Percentiles rank a stretch among this genome's conserved stretches.
Evolutionary conservation across 2,329 filamentous ascomycete genomes (phyloP).

Genomic region (Fusarium brachygibbosum): DNA sequence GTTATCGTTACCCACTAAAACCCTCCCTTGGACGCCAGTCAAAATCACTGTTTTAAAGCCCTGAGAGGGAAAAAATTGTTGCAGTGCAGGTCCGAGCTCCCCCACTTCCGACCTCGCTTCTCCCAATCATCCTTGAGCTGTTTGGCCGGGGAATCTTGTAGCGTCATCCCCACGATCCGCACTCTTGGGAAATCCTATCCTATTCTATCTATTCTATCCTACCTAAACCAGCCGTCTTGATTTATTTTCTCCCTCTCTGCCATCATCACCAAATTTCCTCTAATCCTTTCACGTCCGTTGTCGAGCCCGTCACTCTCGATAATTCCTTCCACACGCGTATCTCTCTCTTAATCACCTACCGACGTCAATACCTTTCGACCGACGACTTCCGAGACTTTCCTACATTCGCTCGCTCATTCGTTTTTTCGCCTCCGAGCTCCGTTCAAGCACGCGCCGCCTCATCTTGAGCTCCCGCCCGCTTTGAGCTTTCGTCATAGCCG

Average conservation of each 20-base stretch:
- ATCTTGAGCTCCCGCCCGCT: constrained; percentile 20
- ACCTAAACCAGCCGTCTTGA: constrained; percentile 27
- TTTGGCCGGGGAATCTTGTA: constrained; percentile 44
- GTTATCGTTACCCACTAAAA: constrained; percentile 41
- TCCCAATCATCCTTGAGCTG: constrained; percentile 46
- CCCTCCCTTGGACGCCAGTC: constrained; percentile 24
- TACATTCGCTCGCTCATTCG: constrained; percentile 29
- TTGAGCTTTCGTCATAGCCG: constrained; percentile 37
- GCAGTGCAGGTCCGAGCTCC: constrained; percentile 41
- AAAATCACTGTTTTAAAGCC: constrained; percentile 40
- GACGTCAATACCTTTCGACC: constrained; percentile 24
- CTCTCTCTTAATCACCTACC: constrained; percentile 7
- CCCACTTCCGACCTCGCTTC: constrained; percentile 38
- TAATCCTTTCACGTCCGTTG: constrained; percentile 15
- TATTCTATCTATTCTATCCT: constrained; percentile 15
- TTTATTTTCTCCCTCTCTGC: constrained; percentile 31
- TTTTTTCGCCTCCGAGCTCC: constrained; percentile 28
- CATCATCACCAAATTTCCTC: constrained; percentile 27
- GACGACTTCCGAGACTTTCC: constrained; percentile 25
- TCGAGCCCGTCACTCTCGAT: constrained; percentile 14
- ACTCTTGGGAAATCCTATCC: constrained; percentile 46
- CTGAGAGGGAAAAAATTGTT: constrained; percentile 42
- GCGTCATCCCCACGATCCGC: constrained; percentile 51
- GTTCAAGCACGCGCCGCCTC: constrained; percentile 35
- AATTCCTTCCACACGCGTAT: not conserved